Evolutionary conservation across 768 basidiomycete genomes (phyloP).

Genomic region (Hortiboletus campestris): DNA sequence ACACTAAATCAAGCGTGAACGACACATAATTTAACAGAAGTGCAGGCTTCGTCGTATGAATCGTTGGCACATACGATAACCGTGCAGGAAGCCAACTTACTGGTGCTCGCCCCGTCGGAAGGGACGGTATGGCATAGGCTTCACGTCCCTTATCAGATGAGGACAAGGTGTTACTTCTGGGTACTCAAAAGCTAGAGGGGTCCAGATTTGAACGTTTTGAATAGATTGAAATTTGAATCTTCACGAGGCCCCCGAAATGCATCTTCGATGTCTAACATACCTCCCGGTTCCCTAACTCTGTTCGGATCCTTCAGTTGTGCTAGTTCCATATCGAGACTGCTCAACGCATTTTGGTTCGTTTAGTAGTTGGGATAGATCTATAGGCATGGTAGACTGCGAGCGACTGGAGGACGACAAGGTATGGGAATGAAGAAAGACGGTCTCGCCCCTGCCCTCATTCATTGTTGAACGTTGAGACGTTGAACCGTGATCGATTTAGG

Average conservation of each 20-base stretch:
- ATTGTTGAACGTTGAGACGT: too few species aligned
- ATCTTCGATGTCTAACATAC: constrained; percentile 11
- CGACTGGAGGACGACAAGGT: constrained; percentile 14
- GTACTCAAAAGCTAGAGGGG: constrained; percentile 49
- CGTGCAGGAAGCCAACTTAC: constrained; percentile 39
- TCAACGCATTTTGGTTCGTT: neutral
- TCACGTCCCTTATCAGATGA: constrained; percentile 40
- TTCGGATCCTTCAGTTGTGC: constrained; percentile 11
- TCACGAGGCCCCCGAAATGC: neutral
- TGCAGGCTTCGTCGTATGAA: neutral
- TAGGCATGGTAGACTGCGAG: constrained; percentile 18
- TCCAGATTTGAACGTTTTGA: constrained; percentile 45
- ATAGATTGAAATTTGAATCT: neutral
- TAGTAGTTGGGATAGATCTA: constrained; percentile 3
- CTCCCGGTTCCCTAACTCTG: constrained; percentile 25
- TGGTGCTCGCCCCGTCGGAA: constrained; percentile 67
- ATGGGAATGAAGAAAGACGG: neutral
- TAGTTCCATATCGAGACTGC: neutral
- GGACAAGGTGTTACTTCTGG: constrained; percentile 48
- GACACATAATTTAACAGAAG: neutral
- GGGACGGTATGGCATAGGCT: constrained; percentile 67
- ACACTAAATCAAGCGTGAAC: constrained; percentile 40
- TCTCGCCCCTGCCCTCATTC: neutral
- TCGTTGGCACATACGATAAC: neutral
- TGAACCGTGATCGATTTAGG: too few species aligned